Conservation (phyloP, 768 basidiomycete genomes). For the Termitomyces sp. region DNA sequence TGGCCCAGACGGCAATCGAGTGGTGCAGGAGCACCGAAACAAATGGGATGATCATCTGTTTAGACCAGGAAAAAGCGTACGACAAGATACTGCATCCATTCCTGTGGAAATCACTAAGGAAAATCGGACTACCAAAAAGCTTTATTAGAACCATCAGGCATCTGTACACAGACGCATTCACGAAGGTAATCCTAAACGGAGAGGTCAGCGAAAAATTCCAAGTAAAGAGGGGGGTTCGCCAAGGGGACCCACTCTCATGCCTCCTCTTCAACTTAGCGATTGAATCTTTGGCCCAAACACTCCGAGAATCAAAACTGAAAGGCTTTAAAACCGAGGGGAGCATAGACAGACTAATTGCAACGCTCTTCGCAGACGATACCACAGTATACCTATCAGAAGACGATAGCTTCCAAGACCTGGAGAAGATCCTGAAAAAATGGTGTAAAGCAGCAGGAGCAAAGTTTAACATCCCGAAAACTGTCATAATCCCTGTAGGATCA, state of each 20-base stretch:
- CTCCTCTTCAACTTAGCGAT: conserved; percentile 35
- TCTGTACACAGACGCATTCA: conserved; percentile 5
- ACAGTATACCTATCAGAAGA: conserved; percentile 26
- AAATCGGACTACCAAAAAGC: neutral
- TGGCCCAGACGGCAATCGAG: neutral
- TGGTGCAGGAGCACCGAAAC: neutral
- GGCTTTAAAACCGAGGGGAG: conserved; percentile 17
- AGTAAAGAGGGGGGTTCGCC: conserved; percentile 12
- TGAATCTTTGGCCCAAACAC: conserved; percentile 28
- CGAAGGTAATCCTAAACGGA: conserved; percentile 7
- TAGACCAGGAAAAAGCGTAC: neutral
- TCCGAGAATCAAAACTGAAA: conserved; percentile 23
- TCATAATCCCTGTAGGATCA: conserved; percentile 22
- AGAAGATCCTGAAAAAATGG: conserved; percentile 30
- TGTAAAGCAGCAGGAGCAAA: conserved; percentile 33
- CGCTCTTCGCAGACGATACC: conserved; percentile 32
- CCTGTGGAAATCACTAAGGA: neutral
- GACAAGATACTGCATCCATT: neutral
- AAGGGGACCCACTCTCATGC: conserved; percentile 36
- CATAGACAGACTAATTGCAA: conserved; percentile 30
- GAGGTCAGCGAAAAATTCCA: neutral
- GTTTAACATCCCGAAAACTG: conserved; percentile 39
- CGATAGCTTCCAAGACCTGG: conserved; percentile 21
- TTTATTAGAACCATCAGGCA: neutral
- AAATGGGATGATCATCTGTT: conserved; percentile 1